Evolutionary conservation across 306 rosid genomes (phyloP), one percentile per base, ranked within the genome.

Genomic region (Prunus davidiana): DNA sequence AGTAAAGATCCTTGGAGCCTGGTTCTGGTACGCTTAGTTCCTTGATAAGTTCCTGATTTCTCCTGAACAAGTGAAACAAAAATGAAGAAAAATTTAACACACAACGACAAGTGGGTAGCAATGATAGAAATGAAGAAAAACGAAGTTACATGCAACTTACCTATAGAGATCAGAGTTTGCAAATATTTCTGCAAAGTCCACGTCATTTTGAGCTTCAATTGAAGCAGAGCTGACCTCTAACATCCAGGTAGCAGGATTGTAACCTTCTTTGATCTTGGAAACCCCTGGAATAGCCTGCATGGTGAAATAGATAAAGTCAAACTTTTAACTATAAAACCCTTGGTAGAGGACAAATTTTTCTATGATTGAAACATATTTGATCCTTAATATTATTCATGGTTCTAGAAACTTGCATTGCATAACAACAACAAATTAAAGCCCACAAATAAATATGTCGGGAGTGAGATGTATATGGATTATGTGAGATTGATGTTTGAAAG

Each of bases 191-290:
- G 91, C 91, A 68, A 90, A 93, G 75, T 93, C 92, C 38, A 90
- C 38, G 12, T 68, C 73, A 67, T 85, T 91, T 55, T 85, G 89
- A 75, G 83, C 70, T 73, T 93, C 98, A 76, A 84, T 70, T 15
- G 77, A 28, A 0, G 77, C 47, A 41, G 94, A 79, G 75, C 79
- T 90, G 69, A 91, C 83, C 55, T 93, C 95, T 27, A 93, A 80
- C 98, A 91, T 89, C 98, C 98, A 93, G 8, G 98, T 90, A 15
- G 96, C 96, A 5, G 98, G 98, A 82, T 93, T 93, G 79, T 84
- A 83, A 47, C 90, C 91, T 1, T 86, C 89, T 51, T 78, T 83
- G 55, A 93, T 90, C 75, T 86, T 87, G 0, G 93, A 77, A 82
- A 93, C 84, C 55, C 94, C 98, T 19, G 78, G 84, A 75, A 89